Evolutionary conservation across 257 asterid species (phyloP), one percentile per base, ranked within the genome.

Genomic region (Capsicum chinense): DNA sequence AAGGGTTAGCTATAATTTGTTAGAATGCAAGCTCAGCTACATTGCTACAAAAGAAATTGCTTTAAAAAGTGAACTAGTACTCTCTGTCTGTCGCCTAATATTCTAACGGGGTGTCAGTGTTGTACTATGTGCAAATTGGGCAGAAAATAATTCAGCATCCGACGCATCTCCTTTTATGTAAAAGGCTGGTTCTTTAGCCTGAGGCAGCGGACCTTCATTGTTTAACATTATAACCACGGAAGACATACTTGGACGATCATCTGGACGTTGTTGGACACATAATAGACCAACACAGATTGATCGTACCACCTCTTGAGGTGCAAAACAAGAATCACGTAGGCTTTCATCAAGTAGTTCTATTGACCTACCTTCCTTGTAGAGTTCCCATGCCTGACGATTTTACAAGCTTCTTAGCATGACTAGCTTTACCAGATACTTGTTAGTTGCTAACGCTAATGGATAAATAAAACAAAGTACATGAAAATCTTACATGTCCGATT

Each of bases 211-310:
- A 59, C 83, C 87, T 6, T 88, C 88, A 56, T 69, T 86, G 79
- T 87, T 83, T 15, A 89, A 19, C 90, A 88, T 89, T 42, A 78
- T 11, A 63, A 81, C 67, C 58, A 80, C 89, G 12, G 81, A 84
- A 35, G 89, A 68, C 92, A 88, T 88, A 70, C 69, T 76, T 63
- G 92, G 92, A 64, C 91, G 86, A 26, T 81, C 90, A 11, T 85
- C 84, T 4, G 85, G 87, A 64, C 82, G 42, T 58, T 83, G 79
- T 79, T 90, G 92, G 13, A 88, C 89, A 58, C 92, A 89, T 69
- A 89, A 69, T 67, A 89, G 56, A 11, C 89, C 92, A 4, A 90
- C 91, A 15, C 87, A 85, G 11, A 90, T 79, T 13, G 85, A 83
- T 64, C 90, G 44, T 35, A 85, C 68, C 21, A 88, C 88, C 84